A percentile compares a stretch with the other conserved stretches of the same genome.
Conservation (phyloP, 2,329 filamentous ascomycete genomes). For the Verticillium dahliae region DNA sequence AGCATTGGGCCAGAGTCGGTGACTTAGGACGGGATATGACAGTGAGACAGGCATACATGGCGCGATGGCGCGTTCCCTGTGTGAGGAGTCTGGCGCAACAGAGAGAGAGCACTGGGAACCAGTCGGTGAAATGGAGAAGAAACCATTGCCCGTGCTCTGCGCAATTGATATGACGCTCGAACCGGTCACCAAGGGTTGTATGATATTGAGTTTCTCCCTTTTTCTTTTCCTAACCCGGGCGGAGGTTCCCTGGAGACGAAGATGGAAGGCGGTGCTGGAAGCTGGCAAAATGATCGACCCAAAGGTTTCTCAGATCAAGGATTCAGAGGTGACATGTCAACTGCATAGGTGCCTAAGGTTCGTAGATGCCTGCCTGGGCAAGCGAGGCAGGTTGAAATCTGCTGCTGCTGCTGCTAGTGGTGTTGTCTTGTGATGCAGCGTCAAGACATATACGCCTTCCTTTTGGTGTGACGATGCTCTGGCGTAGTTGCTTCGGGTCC, state of each 20-base stretch:
- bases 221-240: background rate
- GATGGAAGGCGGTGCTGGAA: background rate
- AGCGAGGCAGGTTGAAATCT: no score
- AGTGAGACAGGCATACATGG: background rate
- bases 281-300: background rate
- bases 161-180: background rate
- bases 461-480: background rate
- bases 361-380: background rate
- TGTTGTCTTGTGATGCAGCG: no score
- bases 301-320: background rate
- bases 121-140: background rate
- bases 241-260: background rate
- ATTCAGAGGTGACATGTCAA: background rate
- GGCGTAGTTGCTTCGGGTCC: background rate
- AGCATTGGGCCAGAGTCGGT: background rate
- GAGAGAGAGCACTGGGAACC: background rate
- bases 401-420: no score
- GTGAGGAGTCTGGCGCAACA: background rate
- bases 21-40: background rate
- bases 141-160: background rate
- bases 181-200: background rate
- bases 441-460: background rate
- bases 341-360: background rate
- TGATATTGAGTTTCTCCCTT: background rate
- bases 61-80: background rate